Evolutionary conservation across 2,329 filamentous ascomycete species (phyloP).

Genomic region (Dothidotthia symphoricarpi): DNA sequence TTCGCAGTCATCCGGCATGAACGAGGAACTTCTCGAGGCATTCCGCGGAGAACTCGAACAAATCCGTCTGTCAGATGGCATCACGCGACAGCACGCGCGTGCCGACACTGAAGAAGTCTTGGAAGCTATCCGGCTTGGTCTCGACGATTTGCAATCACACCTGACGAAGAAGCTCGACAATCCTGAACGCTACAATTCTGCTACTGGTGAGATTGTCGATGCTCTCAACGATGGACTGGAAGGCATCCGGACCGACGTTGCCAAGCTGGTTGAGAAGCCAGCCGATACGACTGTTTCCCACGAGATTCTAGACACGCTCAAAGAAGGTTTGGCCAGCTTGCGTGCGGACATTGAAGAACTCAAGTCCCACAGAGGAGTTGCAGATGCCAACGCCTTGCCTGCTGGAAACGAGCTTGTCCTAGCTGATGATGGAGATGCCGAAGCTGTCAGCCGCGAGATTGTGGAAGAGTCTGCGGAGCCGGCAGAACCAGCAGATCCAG

Average conservation of each 20-base stretch:
- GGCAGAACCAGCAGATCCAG: constrained; percentile 49
- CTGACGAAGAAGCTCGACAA: constrained; percentile 55
- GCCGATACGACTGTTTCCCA: constrained; percentile 80
- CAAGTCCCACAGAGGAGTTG: constrained; percentile 58
- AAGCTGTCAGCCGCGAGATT: constrained; percentile 35
- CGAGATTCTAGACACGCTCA: constrained; percentile 85
- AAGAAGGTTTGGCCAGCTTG: constrained; percentile 73
- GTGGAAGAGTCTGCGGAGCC: constrained; percentile 50
- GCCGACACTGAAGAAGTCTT: constrained; percentile 51
- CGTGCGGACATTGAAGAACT: constrained; percentile 75
- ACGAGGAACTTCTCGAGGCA: constrained; percentile 54
- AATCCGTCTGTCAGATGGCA: constrained; percentile 44
- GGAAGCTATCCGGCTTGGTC: constrained; percentile 50
- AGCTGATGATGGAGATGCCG: constrained; percentile 46
- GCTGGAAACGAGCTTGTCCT: constrained; percentile 53
- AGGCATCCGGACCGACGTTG: constrained; percentile 70
- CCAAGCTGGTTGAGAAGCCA: constrained; percentile 73
- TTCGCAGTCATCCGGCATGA: constrained; percentile 35
- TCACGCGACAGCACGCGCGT: constrained; percentile 42
- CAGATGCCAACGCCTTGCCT: constrained; percentile 23
- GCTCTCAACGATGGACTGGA: constrained; percentile 69
- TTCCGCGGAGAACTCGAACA: constrained; percentile 53
- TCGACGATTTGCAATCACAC: constrained; percentile 52
- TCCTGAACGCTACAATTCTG: constrained; percentile 53
- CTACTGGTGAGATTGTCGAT: constrained; percentile 60